Evolutionary conservation across 2,329 filamentous ascomycete genomes (phyloP).

Genomic region (Rhinocladiella similis): DNA sequence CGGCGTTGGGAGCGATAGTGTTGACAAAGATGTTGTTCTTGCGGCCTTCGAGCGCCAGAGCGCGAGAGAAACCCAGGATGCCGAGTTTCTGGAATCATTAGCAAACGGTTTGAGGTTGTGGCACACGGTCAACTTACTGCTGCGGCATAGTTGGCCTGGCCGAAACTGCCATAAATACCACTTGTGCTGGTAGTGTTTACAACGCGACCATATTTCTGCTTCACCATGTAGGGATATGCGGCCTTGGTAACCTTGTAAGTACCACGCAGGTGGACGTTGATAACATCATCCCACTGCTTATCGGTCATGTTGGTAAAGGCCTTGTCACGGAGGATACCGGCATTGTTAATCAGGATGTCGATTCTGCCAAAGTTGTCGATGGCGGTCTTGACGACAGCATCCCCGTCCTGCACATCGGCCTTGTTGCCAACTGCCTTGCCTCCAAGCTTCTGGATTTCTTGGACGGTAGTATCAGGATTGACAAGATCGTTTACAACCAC

Average conservation of each 20-base stretch:
- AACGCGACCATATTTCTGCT: constrained; percentile 97
- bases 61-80: constrained; percentile 92
- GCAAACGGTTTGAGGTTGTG: background rate
- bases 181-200: constrained; percentile 96
- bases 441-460: constrained; percentile 86
- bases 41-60: constrained; percentile 85
- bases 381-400: constrained; percentile 84
- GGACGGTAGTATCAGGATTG: constrained; percentile 85
- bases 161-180: constrained; percentile 98
- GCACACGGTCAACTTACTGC: constrained; percentile 60
- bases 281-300: constrained; percentile 84
- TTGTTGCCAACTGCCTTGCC: constrained; percentile 92
- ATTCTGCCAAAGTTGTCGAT: constrained; percentile 92
- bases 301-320: constrained; percentile 98
- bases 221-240: constrained; percentile 94
- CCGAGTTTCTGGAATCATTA: constrained; percentile 66
- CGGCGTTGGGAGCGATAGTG: constrained; percentile 96
- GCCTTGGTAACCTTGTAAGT: constrained; percentile 98
- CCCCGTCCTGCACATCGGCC: constrained; percentile 89
- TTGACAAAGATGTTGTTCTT: constrained; percentile 99
- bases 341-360: constrained; percentile 96
- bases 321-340: constrained; percentile 96
- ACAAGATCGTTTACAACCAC: constrained; percentile 95
- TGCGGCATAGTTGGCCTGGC: constrained; percentile 95
- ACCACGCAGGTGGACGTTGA: constrained; percentile 88